Evolutionary conservation across 148 eudicot species (phyloP), one percentile per base, ranked within the genome.

Genomic region (Selenicereus undatus): DNA sequence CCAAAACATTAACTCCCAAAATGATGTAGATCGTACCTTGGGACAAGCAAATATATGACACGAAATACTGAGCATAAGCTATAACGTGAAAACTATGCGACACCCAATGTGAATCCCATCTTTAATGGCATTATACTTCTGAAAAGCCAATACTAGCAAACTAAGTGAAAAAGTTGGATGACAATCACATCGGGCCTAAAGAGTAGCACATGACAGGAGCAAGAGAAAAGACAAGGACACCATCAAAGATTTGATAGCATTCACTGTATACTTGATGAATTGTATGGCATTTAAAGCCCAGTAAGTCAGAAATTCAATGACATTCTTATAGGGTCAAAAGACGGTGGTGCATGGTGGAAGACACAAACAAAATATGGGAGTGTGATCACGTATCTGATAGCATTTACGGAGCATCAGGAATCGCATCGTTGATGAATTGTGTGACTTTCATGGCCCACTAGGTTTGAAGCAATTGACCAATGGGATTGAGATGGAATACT

Each of bases 201-300:
- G 62, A 26, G 17, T 10, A 30, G 17, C 39, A 11, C 56, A 48
- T 48, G 22, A 12, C 1, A 13, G 16, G 10, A 35, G 24, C 42
- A 71, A 71, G 45, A 71, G 42, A 20, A 30, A 36, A 71, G 22
- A 27, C 17, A 6, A 3, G 26, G 39, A 22, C 11, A 73, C 75
- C 20, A n/a, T 39, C 56, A 73, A 18, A 73, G 76, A 56, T n/a
- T 62, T 62, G 68, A 62, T 11, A n/a, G 68, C 68, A 62, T n/a
- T 62, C n/a, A 62, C 43, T 1, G 62, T 18, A 56, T 20, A 56
- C 1, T 56, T 56, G 62, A 48, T 9, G 13, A 48, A 11, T 48
- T 48, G 14, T 48, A 48, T 48, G 43, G 8, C 5, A 10, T 52
- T 22, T 48, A 48, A 32, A 45, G 60, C 35, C 65, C 22, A 75